A percentile compares a stretch with the other conserved stretches of the same genome.
phyloP scores from a whole-genome alignment of 2,329 filamentous ascomycete genomes.

The Cladosporium cucumerinum region DNA sequence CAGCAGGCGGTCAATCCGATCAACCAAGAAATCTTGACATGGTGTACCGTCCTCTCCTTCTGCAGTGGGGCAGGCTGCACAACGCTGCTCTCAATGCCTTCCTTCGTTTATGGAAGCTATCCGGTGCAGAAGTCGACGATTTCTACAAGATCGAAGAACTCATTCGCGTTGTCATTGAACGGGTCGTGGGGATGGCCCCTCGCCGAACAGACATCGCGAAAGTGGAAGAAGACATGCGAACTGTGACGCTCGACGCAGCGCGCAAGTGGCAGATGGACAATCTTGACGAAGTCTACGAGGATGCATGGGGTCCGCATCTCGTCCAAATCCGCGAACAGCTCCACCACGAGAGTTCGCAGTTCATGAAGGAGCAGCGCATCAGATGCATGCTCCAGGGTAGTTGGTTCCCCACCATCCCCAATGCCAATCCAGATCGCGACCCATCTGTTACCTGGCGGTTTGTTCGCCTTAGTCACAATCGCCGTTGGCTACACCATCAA shows the following conservation, averaged over 20 bases:
- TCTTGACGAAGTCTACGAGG: conserved; percentile 85
- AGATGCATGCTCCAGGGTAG: conserved; percentile 82
- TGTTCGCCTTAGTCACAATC: conserved; percentile 84
- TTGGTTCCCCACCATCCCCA: conserved; percentile 70
- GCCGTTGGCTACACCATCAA: conserved; percentile 83
- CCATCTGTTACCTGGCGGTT: conserved; percentile 65
- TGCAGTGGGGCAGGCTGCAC: conserved; percentile 92
- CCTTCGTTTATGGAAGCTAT: conserved; percentile 87
- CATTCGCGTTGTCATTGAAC: conserved; percentile 83
- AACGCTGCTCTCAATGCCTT: conserved; percentile 82
- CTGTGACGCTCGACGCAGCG: conserved; percentile 75
- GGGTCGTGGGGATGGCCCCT: conserved; percentile 77
- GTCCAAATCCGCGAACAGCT: conserved; percentile 86
- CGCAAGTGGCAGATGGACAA: conserved; percentile 91
- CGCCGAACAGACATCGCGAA: conserved; percentile 81
- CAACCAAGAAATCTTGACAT: conserved; percentile 65
- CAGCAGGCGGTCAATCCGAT: conserved; percentile 42
- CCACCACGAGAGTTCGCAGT: conserved; percentile 85
- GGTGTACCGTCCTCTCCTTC: conserved; percentile 77
- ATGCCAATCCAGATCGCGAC: conserved; percentile 37
- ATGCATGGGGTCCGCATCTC: conserved; percentile 88
- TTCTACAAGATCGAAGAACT: conserved; percentile 92
- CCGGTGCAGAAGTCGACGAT: conserved; percentile 78
- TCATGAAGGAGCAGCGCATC: conserved; percentile 95
- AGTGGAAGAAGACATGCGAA: conserved; percentile 81